These are phyloP conservation scores for Coniochaeta prunicola DNA, from an alignment of 2,329 filamentous ascomycete species.

Conservation along the genomic window DNA sequence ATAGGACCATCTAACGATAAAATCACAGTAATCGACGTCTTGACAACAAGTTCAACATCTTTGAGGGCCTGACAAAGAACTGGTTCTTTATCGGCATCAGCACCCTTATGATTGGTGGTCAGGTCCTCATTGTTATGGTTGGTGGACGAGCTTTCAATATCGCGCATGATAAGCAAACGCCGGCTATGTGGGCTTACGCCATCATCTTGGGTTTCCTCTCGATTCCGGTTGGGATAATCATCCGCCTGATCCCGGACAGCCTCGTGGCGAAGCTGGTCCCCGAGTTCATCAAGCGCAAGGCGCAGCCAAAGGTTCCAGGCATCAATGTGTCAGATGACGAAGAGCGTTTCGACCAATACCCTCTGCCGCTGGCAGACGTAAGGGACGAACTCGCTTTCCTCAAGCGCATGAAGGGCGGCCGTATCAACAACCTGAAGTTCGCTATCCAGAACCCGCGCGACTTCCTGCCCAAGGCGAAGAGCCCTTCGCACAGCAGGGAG, in stretches of 20 bases:
- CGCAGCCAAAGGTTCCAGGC: conserved; percentile 37
- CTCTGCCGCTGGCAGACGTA: conserved; percentile 65
- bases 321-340: conserved; percentile 60
- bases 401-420: conserved; percentile 72
- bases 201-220: conserved; percentile 79
- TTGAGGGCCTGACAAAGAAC: conserved; percentile 79
- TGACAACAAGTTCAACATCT: conserved; percentile 93
- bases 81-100: conserved; percentile 87
- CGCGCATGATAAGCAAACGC: conserved; percentile 49
- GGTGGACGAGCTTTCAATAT: conserved; percentile 78
- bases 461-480: conserved; percentile 54
- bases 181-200: conserved; percentile 81
- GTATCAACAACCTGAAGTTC: conserved; percentile 74
- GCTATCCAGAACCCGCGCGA: conserved; percentile 69
- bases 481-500: conserved; percentile 56
- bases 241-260: conserved; percentile 76
- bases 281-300: conserved; percentile 42
- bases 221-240: conserved; percentile 71
- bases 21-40: conserved; percentile 71
- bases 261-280: conserved; percentile 48
- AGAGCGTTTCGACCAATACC: conserved; percentile 57
- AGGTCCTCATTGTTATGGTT: conserved; percentile 83
- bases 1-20: conserved; percentile 14
- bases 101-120: conserved; percentile 77
- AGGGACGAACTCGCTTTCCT: conserved; percentile 76